Conservation (phyloP, 2,329 filamentous ascomycete species). For the Mycosphaerella sp. region DNA sequence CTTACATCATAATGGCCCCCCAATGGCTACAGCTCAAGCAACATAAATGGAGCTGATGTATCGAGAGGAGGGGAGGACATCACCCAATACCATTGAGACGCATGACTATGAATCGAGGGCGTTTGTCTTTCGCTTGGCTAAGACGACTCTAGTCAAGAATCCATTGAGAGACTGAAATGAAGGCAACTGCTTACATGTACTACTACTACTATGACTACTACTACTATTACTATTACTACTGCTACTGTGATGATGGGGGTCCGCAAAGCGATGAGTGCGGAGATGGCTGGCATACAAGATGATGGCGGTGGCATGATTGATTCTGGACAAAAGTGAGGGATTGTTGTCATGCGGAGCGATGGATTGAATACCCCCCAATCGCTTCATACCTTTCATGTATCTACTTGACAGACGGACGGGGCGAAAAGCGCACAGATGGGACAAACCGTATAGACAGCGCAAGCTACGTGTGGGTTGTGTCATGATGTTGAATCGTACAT, state of each 20-base stretch:
- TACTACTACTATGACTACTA: neutral
- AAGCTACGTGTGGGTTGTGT: too few species aligned
- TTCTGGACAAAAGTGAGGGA: neutral
- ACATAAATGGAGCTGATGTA: constrained; percentile 18
- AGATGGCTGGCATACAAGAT: neutral
- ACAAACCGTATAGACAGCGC: neutral
- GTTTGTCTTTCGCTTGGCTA: constrained; percentile 2
- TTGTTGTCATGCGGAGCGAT: constrained; percentile 1
- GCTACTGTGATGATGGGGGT: too few species aligned
- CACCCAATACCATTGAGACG: constrained; percentile 8
- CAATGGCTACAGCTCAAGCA: constrained; percentile 18
- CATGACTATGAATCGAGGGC: constrained; percentile 8
- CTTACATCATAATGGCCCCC: constrained; percentile 15
- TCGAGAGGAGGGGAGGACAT: constrained; percentile 6
- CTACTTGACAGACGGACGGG: neutral
- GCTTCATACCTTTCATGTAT: constrained; percentile 3
- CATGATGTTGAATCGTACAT: too few species aligned
- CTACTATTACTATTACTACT: too few species aligned
- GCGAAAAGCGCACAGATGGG: too few species aligned
- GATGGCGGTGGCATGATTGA: constrained; percentile 5
- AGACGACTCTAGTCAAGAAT: neutral
- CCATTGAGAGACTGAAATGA: neutral
- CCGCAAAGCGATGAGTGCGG: constrained; percentile 8
- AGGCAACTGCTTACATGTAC: constrained; percentile 8
- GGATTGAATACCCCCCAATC: constrained; percentile 9